phyloP scores from a whole-genome alignment of 495 filamentous ascomycete species.

The Cenococcum geophilum region DNA sequence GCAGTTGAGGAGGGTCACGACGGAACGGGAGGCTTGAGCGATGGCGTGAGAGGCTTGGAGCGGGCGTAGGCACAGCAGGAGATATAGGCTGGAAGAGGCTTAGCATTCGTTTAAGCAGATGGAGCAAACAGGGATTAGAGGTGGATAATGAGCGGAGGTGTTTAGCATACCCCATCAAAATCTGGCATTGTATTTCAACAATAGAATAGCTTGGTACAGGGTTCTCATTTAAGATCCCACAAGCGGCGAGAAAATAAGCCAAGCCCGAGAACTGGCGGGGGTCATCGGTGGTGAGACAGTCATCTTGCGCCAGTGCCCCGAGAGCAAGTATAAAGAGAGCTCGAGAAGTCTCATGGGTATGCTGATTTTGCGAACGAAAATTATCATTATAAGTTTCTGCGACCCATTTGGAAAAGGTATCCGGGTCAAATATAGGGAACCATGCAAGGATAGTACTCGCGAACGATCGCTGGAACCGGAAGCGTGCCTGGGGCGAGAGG shows the following conservation, averaged over 20 bases:
- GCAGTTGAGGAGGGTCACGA: not conserved
- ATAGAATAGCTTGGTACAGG: not conserved
- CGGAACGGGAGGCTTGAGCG: not conserved
- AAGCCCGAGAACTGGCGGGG: not conserved
- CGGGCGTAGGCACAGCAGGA: not conserved
- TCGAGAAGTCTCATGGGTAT: not conserved
- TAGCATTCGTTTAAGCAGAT: not conserved
- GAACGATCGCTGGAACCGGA: not conserved
- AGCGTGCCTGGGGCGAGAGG: not conserved
- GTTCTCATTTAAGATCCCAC: not conserved
- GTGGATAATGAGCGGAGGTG: not conserved
- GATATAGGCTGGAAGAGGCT: not conserved
- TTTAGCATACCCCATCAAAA: not conserved
- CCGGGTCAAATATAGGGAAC: slow-evolving; percentile 5
- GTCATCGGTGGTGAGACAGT: not conserved
- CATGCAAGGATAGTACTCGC: not conserved
- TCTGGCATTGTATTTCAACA: not conserved
- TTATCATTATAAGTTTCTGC: not conserved
- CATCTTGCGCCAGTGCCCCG: not conserved
- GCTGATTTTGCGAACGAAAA: not conserved
- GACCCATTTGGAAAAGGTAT: not conserved
- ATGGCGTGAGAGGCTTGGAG: not conserved
- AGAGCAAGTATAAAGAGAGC: slow-evolving; percentile 2
- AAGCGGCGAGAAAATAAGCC: not conserved
- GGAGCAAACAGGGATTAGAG: not conserved